A percentile compares a stretch with the other conserved stretches of the same genome.
Conservation (phyloP, 371 early-diverging fungal species). For the Synchytrium microbalum region DNA sequence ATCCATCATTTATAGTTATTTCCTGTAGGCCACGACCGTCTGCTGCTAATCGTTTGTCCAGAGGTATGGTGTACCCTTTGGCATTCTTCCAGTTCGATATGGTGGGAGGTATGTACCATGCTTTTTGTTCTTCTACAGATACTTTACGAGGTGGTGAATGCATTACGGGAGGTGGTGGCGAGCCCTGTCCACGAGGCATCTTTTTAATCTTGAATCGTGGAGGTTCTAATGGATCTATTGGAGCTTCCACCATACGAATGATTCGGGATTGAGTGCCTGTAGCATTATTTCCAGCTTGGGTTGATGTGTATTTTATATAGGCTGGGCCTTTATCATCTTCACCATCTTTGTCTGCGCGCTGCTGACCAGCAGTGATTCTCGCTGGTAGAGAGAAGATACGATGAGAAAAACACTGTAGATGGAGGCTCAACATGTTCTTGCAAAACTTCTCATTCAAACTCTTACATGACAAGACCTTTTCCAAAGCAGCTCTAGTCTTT, state of each 20-base stretch:
- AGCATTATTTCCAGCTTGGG: slow-evolving; percentile 58
- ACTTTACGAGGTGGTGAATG: slow-evolving; percentile 95
- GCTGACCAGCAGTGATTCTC: slow-evolving; percentile 62
- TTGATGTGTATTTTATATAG: slow-evolving; percentile 79
- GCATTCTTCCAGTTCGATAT: slow-evolving; percentile 99
- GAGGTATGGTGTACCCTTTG: slow-evolving; percentile 94
- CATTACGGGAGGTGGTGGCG: slow-evolving; percentile 93
- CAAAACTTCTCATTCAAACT: neutral
- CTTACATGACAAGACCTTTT: slow-evolving; percentile 7
- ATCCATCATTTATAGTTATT: slow-evolving; percentile 81
- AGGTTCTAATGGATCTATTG: slow-evolving; percentile 93
- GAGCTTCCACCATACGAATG: slow-evolving; percentile 90
- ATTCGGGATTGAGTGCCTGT: slow-evolving; percentile 49
- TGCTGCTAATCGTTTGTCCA: slow-evolving; percentile 95
- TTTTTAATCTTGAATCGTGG: slow-evolving; percentile 87
- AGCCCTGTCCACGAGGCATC: slow-evolving; percentile 77
- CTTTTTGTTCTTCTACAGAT: slow-evolving; percentile 86
- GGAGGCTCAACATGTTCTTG: neutral
- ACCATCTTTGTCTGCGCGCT: slow-evolving; percentile 28
- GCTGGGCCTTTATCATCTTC: slow-evolving; percentile 49
- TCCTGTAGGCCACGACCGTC: slow-evolving; percentile 95
- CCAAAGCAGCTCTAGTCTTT: slow-evolving; percentile 73
- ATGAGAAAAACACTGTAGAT: neutral
- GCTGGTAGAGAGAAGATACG: slow-evolving; percentile 24
- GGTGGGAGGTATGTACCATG: slow-evolving; percentile 95